Conservation (phyloP, 2,329 filamentous ascomycete genomes). For the Seiridium cupressi region DNA sequence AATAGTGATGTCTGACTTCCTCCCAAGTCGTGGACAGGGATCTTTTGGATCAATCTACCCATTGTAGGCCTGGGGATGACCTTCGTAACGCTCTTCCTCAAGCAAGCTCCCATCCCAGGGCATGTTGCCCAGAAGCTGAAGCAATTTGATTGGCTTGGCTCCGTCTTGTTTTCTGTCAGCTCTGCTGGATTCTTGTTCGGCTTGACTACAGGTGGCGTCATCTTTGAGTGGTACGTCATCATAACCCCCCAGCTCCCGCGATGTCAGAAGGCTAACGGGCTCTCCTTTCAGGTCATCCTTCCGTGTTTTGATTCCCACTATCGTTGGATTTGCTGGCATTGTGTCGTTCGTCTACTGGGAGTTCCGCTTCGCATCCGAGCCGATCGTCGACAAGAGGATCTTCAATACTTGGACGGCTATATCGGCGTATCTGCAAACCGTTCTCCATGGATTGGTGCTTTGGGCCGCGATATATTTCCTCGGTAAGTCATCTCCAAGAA, state of each 20-base stretch:
- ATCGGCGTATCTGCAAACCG: constrained; percentile 13
- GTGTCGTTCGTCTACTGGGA: constrained; percentile 55
- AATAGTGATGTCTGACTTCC: background rate
- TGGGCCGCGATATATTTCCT: constrained; percentile 28
- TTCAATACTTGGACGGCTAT: constrained; percentile 15
- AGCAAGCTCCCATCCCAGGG: constrained; percentile 44
- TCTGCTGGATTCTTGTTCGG: constrained; percentile 16
- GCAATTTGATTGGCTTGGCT: constrained; percentile 64
- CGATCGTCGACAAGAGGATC: constrained; percentile 23
- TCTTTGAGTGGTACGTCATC: constrained; percentile 54
- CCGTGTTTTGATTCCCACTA: constrained; percentile 59
- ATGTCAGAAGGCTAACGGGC: background rate
- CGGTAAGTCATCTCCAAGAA: constrained; percentile 7
- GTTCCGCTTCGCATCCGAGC: constrained; percentile 45
- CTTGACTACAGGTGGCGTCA: constrained; percentile 65
- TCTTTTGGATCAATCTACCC: constrained; percentile 65
- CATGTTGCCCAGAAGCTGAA: constrained; percentile 46
- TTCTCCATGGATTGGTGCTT: constrained; percentile 16
- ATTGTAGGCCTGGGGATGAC: constrained; percentile 48
- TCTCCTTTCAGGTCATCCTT: constrained; percentile 38
- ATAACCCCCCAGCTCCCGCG: background rate
- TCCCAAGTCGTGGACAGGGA: constrained; percentile 53
- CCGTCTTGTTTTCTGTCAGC: constrained; percentile 55
- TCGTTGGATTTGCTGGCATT: constrained; percentile 52
- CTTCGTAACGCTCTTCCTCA: constrained; percentile 50